Conservation (phyloP, 176 grass and related monocot species). For the Carex scoparia region DNA sequence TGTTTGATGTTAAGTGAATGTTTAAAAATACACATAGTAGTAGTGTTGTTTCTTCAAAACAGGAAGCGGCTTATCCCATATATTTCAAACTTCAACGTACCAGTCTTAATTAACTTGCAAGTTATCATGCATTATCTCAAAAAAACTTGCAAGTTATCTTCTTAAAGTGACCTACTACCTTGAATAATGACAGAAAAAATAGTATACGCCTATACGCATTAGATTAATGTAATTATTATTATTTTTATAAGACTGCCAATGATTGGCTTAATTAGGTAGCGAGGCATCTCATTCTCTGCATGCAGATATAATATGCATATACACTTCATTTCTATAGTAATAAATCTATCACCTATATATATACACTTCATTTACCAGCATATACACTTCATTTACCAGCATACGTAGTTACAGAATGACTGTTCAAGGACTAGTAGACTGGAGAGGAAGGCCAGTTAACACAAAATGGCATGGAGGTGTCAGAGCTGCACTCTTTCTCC, state of each 20-base stretch:
- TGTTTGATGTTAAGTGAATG: too few species aligned
- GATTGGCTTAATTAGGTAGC: background rate
- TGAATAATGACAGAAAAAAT: background rate
- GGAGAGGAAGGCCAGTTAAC: slow-evolving; percentile 41
- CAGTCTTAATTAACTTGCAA: background rate
- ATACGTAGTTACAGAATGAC: slow-evolving; percentile 19
- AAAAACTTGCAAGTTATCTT: background rate
- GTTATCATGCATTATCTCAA: background rate
- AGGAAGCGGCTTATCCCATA: background rate
- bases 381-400: background rate
- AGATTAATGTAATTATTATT: background rate
- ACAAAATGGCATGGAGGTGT: slow-evolving; percentile 49
- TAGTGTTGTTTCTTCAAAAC: too few species aligned
- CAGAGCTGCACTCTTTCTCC: slow-evolving; percentile 47
- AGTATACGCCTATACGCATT: background rate
- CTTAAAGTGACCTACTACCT: background rate
- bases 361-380: background rate
- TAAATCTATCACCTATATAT: background rate
- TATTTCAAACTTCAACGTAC: background rate
- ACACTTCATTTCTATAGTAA: background rate
- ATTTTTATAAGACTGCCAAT: background rate
- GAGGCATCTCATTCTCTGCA: background rate
- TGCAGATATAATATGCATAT: background rate
- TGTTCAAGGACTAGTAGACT: slow-evolving; percentile 45
- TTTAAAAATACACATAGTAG: too few species aligned